Base-by-base conservation (phyloP, 2,329 filamentous ascomycete species). In the Sphaerulina musiva region DNA sequence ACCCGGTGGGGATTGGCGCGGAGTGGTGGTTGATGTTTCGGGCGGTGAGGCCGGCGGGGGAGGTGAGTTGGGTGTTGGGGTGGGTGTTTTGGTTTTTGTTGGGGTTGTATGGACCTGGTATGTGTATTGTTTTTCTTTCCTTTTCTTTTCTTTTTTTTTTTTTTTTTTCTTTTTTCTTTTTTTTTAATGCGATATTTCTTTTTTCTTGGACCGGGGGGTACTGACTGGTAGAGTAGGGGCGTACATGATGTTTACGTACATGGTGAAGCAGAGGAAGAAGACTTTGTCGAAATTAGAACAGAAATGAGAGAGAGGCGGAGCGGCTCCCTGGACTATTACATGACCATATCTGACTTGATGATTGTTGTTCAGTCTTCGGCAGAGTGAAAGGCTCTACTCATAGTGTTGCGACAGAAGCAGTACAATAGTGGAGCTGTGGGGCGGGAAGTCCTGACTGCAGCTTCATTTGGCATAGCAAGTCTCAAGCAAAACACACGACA, bases 21-120 rank as follows among this genome's bases (percentile, higher is more conserved):
- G 53, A 55, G 47, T 55, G 53, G 53, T 51, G 53, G 53, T 36
- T 55, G 53, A 55, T 55, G 53, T 50, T 26, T 20, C 31, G 29
- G 11, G 47, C 53, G 29, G 36, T 49, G 4, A 29, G 23, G 17
- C 47, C 53, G 34, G 53, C 47, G 12, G 42, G 39, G 14, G 47
- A 40, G 10, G 31, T 51, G 8, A 49, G 48, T 17, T 11, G 17
- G 47, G 23, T 32, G 17, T 43, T 55, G 43, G n/a, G 11, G 32
- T 42, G 20, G 23, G 26, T 55, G 5, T 55, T 55, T 34, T 55
- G 46, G n/a, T 55, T 51, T 12, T 23, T 55, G 34, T 36, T 55
- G 26, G 53, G 17, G 2, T 47, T 51, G 42, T 55, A 55, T 10
- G 43, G 46, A 23, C 53, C 53, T 51, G 53, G 53, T 54, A 31